phyloP scores from a whole-genome alignment of 208 protist species.

The Leishmania mexicana region DNA sequence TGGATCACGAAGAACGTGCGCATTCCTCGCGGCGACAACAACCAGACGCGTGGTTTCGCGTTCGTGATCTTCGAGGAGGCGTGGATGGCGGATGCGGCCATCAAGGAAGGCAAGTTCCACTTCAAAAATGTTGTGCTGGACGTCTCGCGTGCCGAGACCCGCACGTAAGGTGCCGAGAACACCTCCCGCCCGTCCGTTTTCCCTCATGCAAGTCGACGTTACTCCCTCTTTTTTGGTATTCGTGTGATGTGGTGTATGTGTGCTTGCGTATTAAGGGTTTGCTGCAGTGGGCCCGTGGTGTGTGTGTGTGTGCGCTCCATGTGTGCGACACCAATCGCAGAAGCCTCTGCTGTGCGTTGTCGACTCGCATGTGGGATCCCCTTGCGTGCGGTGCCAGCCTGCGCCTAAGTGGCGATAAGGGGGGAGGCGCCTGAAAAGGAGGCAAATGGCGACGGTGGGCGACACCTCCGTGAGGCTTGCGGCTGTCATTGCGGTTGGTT shows the following conservation, averaged over 20 bases:
- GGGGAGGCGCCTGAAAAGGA: neutral
- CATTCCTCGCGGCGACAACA: slow-evolving; percentile 56
- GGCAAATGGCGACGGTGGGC: neutral
- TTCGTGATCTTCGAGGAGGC: slow-evolving; percentile 75
- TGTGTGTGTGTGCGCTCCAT: neutral
- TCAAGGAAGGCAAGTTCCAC: slow-evolving; percentile 35
- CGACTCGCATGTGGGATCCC: neutral
- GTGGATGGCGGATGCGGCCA: slow-evolving; percentile 43
- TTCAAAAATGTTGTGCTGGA: slow-evolving; percentile 89
- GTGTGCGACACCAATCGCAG: neutral
- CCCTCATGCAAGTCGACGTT: neutral
- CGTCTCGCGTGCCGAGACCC: slow-evolving; percentile 49
- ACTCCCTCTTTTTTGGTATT: neutral
- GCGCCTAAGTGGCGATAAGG: neutral
- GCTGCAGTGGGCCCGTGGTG: neutral
- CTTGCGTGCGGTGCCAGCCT: neutral
- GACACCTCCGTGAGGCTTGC: neutral
- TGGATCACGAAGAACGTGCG: slow-evolving; percentile 57
- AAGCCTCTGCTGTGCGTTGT: neutral
- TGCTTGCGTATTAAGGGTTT: neutral
- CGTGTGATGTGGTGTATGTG: neutral
- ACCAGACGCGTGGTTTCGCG: slow-evolving; percentile 75
- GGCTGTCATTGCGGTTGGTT: neutral
- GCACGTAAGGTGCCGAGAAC: slow-evolving; percentile 7
- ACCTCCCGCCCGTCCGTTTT: neutral